phyloP scores from a whole-genome alignment of 2,329 filamentous ascomycete genomes.

The Penicillium frequentans region DNA sequence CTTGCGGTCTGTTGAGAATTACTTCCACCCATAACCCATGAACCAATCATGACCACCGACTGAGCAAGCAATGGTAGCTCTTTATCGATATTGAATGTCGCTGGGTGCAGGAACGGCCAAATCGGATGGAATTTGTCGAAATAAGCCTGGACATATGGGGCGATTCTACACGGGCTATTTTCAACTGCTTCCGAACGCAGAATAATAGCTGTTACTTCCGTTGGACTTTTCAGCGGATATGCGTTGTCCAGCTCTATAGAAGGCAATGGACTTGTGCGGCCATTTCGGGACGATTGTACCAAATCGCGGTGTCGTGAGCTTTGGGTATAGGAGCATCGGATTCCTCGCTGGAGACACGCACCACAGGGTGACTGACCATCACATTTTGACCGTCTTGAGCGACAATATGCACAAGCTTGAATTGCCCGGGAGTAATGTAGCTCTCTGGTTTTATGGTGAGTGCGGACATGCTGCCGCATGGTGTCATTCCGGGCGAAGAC shows the following conservation, averaged over 20 bases:
- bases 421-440: too few species aligned
- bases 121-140: conserved; percentile 25
- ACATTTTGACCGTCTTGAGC: background rate
- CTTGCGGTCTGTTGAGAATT: conserved; percentile 13
- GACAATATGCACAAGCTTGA: too few species aligned
- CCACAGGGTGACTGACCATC: background rate
- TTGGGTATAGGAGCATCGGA: background rate
- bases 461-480: background rate
- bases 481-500: background rate
- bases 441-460: background rate
- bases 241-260: background rate
- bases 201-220: background rate
- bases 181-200: background rate
- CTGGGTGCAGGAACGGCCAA: conserved; percentile 26
- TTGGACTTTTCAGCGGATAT: accelerated
- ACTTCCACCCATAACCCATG: conserved; percentile 20
- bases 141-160: conserved; percentile 18
- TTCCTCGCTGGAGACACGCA: background rate
- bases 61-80: conserved; percentile 25
- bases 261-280: background rate
- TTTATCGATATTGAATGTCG: conserved; percentile 14
- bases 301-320: background rate
- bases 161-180: background rate
- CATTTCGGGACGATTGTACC: background rate
- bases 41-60: conserved; percentile 23